These are phyloP conservation scores for Pythium insidiosum DNA, from an alignment of 352 stramenopile species.

Conservation along the genomic window DNA sequence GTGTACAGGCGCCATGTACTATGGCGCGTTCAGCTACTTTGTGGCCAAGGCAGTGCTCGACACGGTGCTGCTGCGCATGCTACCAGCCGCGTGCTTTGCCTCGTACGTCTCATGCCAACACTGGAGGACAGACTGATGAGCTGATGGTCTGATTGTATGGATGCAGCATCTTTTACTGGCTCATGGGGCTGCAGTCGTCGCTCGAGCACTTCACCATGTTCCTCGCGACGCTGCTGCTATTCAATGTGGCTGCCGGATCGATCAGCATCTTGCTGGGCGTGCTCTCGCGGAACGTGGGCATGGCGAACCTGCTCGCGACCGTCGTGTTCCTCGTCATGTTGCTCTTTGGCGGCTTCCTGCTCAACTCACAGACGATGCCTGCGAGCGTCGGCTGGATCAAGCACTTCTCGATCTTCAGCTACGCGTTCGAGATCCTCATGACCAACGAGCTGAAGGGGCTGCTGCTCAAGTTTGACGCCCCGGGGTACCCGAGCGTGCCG, in stretches of 20 bases:
- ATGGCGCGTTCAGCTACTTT: constrained; percentile 73
- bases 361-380: constrained; percentile 80
- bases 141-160: background rate
- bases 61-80: constrained; percentile 59
- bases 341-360: constrained; percentile 82
- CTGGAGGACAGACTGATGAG: too few relatives aligned
- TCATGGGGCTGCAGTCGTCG: constrained; percentile 72
- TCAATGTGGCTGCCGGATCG: constrained; percentile 68
- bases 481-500: constrained; percentile 61
- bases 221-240: constrained; percentile 61
- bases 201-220: constrained; percentile 59
- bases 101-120: constrained; percentile 27
- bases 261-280: constrained; percentile 73
- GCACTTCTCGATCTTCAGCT: constrained; percentile 80
- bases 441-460: constrained; percentile 73
- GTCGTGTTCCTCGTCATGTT: constrained; percentile 78
- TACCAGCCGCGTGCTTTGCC: constrained; percentile 70
- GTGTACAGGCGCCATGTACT: constrained; percentile 56
- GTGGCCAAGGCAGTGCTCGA: constrained; percentile 68
- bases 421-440: constrained; percentile 85
- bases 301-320: constrained; percentile 63
- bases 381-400: constrained; percentile 58
- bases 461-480: constrained; percentile 69
- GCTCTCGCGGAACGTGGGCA: constrained; percentile 46
- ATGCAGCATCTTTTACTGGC: constrained; percentile 75